Base-by-base conservation (phyloP, 495 filamentous ascomycete species). In the Neurospora sp. region DNA sequence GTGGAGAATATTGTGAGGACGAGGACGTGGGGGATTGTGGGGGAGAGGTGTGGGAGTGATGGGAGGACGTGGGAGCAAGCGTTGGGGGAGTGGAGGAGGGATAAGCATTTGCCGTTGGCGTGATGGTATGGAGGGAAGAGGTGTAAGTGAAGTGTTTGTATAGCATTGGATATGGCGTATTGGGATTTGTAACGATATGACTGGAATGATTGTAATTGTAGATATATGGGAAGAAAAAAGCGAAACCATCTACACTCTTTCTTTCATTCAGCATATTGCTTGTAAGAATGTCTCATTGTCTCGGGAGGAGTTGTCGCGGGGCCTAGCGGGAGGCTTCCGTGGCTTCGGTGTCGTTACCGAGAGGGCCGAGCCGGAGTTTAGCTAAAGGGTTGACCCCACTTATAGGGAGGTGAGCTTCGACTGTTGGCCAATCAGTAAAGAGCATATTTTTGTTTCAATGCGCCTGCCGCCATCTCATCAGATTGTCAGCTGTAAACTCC, bases 1-100 rank as follows among this genome's bases (percentile, higher is more conserved):
- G 92, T 99, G 27, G 96, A 99, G 81, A 88, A 89, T 42, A 98
- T 98, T 53, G 89, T 99, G 70, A 87, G 96, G 73, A 84, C 87
- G 38, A 86, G 94, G 75, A 96, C 90, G 6, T 99, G 96, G 96
- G 86, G 86, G 3, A 77, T 97, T 42, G 88, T 98, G n/a, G 85
- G 82, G 14, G 93, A 95, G 73, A 85, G 93, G 77, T 99, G 96
- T 79, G 89, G 88, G 22, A 39, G 42, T 35, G 70, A 71, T 35
- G 81, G 40, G 85, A 84, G 5, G 80, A 81, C 10, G 35, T 92
- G 90, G 85, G 88, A 94, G 76, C 84, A 84, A 31, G 87, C 85
- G 87, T 88, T 89, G 85, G 79, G 84, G 81, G 75, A 81, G 71
- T 82, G 84, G 79, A 84, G 83, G 75, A 75, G 70, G 68, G 48